These are phyloP conservation scores for Castanopsis chinensis DNA, from an alignment of 306 rosid species.

Conservation along the genomic window DNA sequence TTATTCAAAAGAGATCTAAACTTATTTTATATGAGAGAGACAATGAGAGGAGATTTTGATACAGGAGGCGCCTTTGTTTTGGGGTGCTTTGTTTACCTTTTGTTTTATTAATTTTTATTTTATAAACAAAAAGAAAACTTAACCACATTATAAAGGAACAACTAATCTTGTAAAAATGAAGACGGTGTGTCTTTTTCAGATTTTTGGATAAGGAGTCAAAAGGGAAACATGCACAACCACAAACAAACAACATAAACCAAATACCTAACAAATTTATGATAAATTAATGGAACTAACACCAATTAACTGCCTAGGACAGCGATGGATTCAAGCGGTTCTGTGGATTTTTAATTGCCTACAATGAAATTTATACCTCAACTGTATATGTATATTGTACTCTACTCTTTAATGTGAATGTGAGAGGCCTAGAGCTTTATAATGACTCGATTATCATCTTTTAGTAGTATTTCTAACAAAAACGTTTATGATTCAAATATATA, in stretches of 20 bases:
- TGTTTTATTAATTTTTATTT: background rate
- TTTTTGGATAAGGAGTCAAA: background rate
- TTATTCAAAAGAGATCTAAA: too few species aligned
- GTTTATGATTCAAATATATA: accelerated
- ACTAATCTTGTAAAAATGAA: background rate
- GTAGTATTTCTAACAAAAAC: too few species aligned
- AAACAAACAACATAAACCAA: background rate
- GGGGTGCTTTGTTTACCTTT: background rate
- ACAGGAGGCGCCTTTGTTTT: background rate
- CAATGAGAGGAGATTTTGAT: too few species aligned
- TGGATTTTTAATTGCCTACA: background rate
- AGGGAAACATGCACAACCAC: background rate
- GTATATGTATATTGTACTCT: too few species aligned
- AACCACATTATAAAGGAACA: background rate
- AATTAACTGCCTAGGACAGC: background rate
- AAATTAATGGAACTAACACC: background rate
- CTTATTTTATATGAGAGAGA: too few species aligned
- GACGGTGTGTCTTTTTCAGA: background rate
- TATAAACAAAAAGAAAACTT: background rate
- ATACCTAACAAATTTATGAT: background rate
- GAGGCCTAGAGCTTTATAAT: too few species aligned
- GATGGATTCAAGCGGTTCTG: background rate
- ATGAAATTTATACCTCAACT: too few species aligned
- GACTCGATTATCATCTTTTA: too few species aligned
- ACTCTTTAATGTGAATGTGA: too few species aligned